These are phyloP conservation scores for Coffea canephora DNA, from an alignment of 257 asterid species.

Conservation along the genomic window DNA sequence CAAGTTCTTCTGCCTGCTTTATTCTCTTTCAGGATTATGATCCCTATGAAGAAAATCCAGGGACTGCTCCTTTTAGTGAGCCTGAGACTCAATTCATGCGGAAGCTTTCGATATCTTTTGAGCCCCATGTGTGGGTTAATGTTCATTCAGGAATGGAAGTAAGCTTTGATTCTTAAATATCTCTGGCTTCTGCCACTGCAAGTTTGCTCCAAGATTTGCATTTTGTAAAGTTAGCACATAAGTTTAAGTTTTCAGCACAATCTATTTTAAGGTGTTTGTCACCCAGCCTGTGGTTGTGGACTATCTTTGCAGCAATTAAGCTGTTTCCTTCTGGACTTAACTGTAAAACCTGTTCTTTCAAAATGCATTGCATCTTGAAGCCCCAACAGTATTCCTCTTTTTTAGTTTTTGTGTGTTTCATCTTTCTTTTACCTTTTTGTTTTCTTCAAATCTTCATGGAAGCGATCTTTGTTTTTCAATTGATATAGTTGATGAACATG, in stretches of 20 bases:
- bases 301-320: background rate
- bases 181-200: constrained; percentile 14
- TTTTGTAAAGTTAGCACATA: background rate
- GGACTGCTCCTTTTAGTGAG: constrained; percentile 88
- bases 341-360: background rate
- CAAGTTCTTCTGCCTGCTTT: background rate
- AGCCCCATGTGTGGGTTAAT: constrained; percentile 97
- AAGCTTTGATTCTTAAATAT: constrained; percentile 23
- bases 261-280: background rate
- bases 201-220: background rate
- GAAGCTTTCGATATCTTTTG: constrained; percentile 72
- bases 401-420: too few species aligned
- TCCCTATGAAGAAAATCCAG: constrained; percentile 96
- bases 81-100: constrained; percentile 95
- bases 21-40: constrained; percentile 72
- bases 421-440: background rate
- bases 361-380: background rate
- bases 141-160: constrained; percentile 99
- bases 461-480: background rate
- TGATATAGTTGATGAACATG: background rate
- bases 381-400: background rate
- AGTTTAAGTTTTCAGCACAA: too few species aligned
- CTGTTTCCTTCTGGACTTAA: background rate
- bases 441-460: background rate
- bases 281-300: background rate